Evolutionary conservation across 352 stramenopile species (phyloP), one percentile per base, ranked within the genome.

Genomic region (Blastocystis sp.): DNA sequence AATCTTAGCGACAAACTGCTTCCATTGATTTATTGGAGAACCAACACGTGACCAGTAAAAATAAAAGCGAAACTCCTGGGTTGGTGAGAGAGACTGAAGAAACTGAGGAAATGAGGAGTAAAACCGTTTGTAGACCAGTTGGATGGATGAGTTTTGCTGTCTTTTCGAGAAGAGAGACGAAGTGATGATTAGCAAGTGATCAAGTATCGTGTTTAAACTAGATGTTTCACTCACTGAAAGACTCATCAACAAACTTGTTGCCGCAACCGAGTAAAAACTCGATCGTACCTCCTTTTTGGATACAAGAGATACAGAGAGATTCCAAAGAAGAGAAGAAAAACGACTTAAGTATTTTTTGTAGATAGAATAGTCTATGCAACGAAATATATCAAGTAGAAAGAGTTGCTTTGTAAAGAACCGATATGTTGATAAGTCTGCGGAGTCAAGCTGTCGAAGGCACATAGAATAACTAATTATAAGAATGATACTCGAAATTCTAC

Each of bases 241-340:
- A 45, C 13, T 1, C 39, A 37, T 78, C 39, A 78, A 20, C 34
- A 30, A 45, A 5, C 43, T 62, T 13, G 43, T 13, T 16, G 50
- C 50, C 8, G 34, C 50, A 62, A 9, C 3, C 6, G 26, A 55
- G 0, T 39, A 39, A 56, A 37, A 37, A 18, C 37, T 20, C 16
- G 50, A 13, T 4, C 56, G 37, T 0, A 16, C 18, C 9, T 78
- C 30, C 9, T 78, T 24, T 53, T n/a, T 78, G 0, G 3, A 4
- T 9, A 26, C 5, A 9, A 56, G 11, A 62, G 39, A 24, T n/a
- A 78, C 66, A 53, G 30, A 85, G 41, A 34, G 45, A 43, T 85
- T 85, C 73, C 73, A 85, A 2, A 85, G 73, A 11, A 85, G 11
- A 18, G 73, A 66, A 8, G 73, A 85, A 47, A 47, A 85, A 2